Evolutionary conservation across 208 protist species (phyloP).

Genomic region (Wallacemonas sp.): DNA sequence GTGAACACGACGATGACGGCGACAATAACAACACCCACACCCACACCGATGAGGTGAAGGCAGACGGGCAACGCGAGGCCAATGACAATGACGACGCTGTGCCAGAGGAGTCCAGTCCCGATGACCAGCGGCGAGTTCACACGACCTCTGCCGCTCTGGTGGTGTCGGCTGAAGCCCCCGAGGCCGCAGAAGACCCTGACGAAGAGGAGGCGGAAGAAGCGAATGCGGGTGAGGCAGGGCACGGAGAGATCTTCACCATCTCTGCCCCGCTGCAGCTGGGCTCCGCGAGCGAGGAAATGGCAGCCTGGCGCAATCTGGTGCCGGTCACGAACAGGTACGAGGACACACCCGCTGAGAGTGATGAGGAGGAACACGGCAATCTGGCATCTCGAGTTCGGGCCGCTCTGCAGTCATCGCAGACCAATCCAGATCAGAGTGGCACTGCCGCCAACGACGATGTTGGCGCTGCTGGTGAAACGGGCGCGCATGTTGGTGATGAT

Average conservation of each 20-base stretch:
- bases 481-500: neutral
- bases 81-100: too few relatives aligned
- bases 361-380: too few relatives aligned
- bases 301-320: neutral
- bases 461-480: neutral
- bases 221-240: conserved; percentile 7
- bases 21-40: neutral
- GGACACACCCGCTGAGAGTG: too few relatives aligned
- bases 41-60: too few relatives aligned
- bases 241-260: conserved; percentile 8
- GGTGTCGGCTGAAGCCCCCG: neutral
- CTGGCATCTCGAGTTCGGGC: too few relatives aligned
- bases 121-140: too few relatives aligned
- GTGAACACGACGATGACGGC: neutral
- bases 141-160: too few relatives aligned
- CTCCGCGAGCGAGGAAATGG: conserved; percentile 1
- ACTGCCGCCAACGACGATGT: too few relatives aligned
- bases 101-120: too few relatives aligned
- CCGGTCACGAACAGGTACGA: neutral
- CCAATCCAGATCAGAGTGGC: too few relatives aligned
- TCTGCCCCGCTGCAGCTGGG: conserved; percentile 6
- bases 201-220: neutral
- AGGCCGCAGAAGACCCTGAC: neutral
- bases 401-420: too few relatives aligned
- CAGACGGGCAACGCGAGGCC: too few relatives aligned